Evolutionary conservation across 129 eudicot genomes (phyloP).

Genomic region (Saposhnikovia divaricata): DNA sequence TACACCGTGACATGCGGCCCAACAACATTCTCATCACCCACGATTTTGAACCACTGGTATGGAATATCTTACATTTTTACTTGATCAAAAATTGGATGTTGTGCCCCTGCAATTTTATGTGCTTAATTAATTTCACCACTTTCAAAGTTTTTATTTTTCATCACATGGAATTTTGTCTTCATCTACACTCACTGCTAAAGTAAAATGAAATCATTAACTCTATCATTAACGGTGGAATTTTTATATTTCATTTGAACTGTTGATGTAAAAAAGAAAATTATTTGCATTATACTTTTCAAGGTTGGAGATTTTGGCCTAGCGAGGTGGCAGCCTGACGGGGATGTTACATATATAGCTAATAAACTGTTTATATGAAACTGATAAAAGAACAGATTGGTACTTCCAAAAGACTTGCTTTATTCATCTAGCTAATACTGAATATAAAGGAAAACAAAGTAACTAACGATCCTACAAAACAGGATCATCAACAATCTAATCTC

Average conservation of each 20-base stretch:
- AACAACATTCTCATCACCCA: conserved; percentile 95
- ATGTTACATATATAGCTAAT: too few relatives aligned
- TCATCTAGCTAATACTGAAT: too few relatives aligned
- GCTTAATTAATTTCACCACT: not conserved
- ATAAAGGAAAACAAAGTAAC: too few relatives aligned
- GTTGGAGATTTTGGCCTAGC: conserved; percentile 95
- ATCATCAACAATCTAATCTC: too few relatives aligned
- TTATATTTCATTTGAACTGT: too few relatives aligned
- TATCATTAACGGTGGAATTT: too few relatives aligned
- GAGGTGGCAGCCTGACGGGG: conserved; percentile 96
- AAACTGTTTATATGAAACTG: too few relatives aligned
- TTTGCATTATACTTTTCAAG: conserved; percentile 21
- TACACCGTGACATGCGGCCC: conserved; percentile 97
- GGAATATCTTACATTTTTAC: not conserved
- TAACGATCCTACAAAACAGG: too few relatives aligned
- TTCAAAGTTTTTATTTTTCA: not conserved
- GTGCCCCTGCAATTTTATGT: not conserved
- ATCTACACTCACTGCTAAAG: not conserved
- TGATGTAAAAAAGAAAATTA: not conserved
- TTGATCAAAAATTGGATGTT: not conserved
- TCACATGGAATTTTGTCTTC: not conserved
- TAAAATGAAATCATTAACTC: not conserved
- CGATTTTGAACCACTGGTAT: conserved; percentile 95
- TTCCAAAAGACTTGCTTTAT: too few relatives aligned
- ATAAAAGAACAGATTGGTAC: too few relatives aligned